Percentiles rank a stretch among this genome's conserved stretches.
phyloP scores from a whole-genome alignment of 805 yeast genomes.

The Metschnikowia cerradonensis region DNA sequence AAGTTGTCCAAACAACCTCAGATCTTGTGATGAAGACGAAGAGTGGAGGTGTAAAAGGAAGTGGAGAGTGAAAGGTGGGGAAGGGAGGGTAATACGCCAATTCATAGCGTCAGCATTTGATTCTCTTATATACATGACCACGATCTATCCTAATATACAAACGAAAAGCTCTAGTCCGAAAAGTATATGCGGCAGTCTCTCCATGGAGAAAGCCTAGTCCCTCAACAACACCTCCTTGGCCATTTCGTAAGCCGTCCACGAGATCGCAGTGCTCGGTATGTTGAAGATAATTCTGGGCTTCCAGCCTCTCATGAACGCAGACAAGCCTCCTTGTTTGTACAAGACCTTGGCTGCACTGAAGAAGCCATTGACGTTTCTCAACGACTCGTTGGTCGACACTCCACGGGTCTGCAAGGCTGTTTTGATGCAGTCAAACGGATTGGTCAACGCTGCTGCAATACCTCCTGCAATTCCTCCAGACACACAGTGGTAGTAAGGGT shows the following conservation, averaged over 20 bases:
- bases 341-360: conserved; percentile 66
- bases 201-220: conserved; percentile 7
- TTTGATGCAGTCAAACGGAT: conserved; percentile 91
- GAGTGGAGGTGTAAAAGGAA: too few species aligned
- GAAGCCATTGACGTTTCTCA: conserved; percentile 62
- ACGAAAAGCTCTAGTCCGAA: background rate
- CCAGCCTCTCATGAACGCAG: conserved; percentile 78
- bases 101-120: background rate
- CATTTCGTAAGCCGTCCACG: conserved; percentile 98
- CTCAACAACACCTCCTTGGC: conserved; percentile 68
- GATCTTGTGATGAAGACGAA: background rate
- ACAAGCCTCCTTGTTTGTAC: conserved; percentile 52
- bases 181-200: background rate
- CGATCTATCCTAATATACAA: conserved; percentile 2
- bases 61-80: too few species aligned
- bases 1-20: conserved; percentile 30
- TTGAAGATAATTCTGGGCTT: conserved; percentile 88
- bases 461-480: conserved; percentile 96
- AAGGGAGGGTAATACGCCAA: background rate
- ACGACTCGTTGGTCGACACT: conserved; percentile 41
- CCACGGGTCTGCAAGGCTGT: conserved; percentile 86
- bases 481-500: conserved; percentile 87
- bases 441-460: conserved; percentile 88
- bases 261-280: conserved; percentile 93
- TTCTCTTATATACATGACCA: conserved; percentile 4